phyloP scores from a whole-genome alignment of 805 yeast genomes.

The Torulaspora quercuum region DNA sequence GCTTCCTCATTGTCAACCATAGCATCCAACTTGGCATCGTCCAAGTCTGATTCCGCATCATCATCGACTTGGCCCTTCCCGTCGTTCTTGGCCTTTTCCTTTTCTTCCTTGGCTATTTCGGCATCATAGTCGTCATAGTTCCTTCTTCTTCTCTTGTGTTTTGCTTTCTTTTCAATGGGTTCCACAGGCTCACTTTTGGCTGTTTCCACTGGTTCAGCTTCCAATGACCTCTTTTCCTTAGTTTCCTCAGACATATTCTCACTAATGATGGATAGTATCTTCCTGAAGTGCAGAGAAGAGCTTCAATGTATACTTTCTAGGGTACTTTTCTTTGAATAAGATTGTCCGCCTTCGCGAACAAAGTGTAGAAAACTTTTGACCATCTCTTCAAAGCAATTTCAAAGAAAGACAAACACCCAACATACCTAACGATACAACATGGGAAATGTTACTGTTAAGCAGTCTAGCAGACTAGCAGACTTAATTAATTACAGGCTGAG shows the following conservation, averaged over 20 bases:
- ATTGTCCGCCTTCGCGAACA: no score
- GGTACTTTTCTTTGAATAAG: no score
- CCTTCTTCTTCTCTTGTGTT: slow-evolving; percentile 41
- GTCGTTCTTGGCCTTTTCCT: slow-evolving; percentile 35
- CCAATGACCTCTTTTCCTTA: slow-evolving; percentile 19
- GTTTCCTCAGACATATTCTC: slow-evolving; percentile 35
- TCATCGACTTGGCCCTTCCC: slow-evolving; percentile 34
- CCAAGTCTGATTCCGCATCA: slow-evolving; percentile 48
- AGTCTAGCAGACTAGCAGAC: slow-evolving; percentile 44
- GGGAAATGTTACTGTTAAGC: slow-evolving; percentile 25
- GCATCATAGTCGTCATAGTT: slow-evolving; percentile 60
- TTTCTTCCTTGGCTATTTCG: slow-evolving; percentile 55
- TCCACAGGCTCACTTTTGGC: slow-evolving; percentile 13
- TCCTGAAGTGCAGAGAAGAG: no score
- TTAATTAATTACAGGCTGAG: slow-evolving; percentile 70
- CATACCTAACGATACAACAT: slow-evolving; percentile 3
- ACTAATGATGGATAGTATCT: no score
- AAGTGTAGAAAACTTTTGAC: no score
- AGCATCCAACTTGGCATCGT: slow-evolving; percentile 50
- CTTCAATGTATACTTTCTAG: no score
- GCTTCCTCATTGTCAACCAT: slow-evolving; percentile 55
- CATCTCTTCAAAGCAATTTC: no score
- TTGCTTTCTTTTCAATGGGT: slow-evolving; percentile 18
- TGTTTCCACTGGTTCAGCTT: slow-evolving; percentile 3
- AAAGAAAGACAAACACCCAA: background rate